Conservation (phyloP, 768 basidiomycete species). For the Leucogyrophana mollusca region DNA sequence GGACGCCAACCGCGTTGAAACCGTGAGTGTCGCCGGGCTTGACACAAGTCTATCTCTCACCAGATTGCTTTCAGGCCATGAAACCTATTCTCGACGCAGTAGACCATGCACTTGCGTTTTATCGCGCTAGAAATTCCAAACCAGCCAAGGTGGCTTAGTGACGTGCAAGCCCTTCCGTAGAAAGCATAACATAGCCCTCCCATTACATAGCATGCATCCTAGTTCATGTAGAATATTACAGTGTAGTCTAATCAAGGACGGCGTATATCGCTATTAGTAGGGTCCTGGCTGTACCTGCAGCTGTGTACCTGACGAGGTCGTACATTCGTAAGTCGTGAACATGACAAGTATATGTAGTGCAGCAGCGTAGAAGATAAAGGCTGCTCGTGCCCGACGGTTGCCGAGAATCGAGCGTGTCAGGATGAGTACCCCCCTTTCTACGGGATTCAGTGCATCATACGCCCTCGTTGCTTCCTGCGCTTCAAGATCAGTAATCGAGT, state of each 20-base stretch:
- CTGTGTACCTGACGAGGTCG: constrained; percentile 47
- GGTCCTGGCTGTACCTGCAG: constrained; percentile 54
- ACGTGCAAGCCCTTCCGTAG: too few relatives aligned
- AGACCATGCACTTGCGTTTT: constrained; percentile 66
- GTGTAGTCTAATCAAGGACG: constrained; percentile 2
- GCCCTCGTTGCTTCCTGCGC: constrained; percentile 91
- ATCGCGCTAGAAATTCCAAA: constrained; percentile 38
- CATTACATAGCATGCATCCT: not conserved
- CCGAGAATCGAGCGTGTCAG: constrained; percentile 86
- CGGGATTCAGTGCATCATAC: constrained; percentile 85
- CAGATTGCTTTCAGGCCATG: constrained; percentile 54
- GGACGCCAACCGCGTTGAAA: constrained; percentile 61
- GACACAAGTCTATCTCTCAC: not conserved
- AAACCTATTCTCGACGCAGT: constrained; percentile 72
- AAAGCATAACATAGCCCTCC: too few relatives aligned
- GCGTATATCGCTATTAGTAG: constrained; percentile 13
- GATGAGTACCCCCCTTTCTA: constrained; percentile 84
- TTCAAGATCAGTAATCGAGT: constrained; percentile 4
- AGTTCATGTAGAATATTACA: constrained; percentile 1
- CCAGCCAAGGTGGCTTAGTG: constrained; percentile 7
- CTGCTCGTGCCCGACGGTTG: constrained; percentile 84
- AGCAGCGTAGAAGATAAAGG: constrained; percentile 86
- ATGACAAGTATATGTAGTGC: constrained; percentile 80
- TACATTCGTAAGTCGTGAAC: constrained; percentile 75
- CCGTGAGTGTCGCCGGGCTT: constrained; percentile 43